phyloP scores from a whole-genome alignment of 768 basidiomycete genomes.

The Termitomyces sp. region DNA sequence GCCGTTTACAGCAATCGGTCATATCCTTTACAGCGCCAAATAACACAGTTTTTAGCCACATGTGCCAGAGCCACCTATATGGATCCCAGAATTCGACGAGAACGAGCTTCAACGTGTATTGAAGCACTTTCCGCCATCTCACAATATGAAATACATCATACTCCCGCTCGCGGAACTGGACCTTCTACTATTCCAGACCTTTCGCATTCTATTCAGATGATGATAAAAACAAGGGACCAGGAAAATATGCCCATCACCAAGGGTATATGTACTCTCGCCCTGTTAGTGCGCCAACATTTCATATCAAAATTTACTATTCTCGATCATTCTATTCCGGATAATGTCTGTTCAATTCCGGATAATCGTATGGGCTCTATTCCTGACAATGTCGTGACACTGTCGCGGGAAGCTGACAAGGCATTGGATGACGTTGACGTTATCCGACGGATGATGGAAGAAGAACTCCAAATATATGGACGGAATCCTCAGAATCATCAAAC shows the following conservation, averaged over 20 bases:
- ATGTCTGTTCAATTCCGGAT: background rate
- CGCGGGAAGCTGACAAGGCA: background rate
- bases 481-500: background rate
- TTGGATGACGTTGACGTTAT: background rate
- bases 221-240: background rate
- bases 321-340: background rate
- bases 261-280: background rate
- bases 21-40: background rate
- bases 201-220: background rate
- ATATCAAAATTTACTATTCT: background rate
- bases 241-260: background rate
- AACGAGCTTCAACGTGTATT: background rate
- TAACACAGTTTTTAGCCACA: background rate
- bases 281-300: background rate
- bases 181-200: background rate
- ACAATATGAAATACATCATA: background rate
- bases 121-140: constrained; percentile 3
- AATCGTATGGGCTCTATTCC: background rate
- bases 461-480: background rate
- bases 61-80: constrained; percentile 1
- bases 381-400: background rate
- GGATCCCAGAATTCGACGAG: background rate
- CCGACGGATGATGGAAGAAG: background rate
- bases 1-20: background rate
- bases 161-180: background rate